These are phyloP conservation scores for Solanum hybrid DNA, from an alignment of 305 asterid species.

Conservation along the genomic window DNA sequence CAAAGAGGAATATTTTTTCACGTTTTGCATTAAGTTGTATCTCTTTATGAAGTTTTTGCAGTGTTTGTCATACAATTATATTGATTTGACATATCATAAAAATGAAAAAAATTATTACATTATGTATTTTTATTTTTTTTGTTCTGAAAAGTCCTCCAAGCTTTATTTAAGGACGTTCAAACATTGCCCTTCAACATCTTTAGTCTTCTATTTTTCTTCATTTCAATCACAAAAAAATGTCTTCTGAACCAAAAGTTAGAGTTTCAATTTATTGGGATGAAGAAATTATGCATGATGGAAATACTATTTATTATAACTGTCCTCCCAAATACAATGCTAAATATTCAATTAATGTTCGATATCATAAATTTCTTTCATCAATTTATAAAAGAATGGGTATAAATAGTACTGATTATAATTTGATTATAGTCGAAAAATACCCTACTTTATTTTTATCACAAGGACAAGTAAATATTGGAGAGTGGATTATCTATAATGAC, in stretches of 20 bases:
- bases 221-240: neutral
- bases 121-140: too few species aligned
- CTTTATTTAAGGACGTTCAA: neutral
- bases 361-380: neutral
- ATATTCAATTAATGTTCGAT: neutral
- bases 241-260: neutral
- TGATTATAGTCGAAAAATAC: too few species aligned
- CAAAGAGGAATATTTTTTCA: neutral
- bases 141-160: neutral
- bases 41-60: neutral
- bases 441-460: too few species aligned
- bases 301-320: neutral
- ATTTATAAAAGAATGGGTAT: neutral
- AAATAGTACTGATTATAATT: neutral
- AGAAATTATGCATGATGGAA: neutral
- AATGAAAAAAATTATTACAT: too few species aligned
- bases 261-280: neutral
- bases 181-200: neutral
- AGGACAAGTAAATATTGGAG: too few species aligned
- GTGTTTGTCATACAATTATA: neutral
- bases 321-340: neutral
- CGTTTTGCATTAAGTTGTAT: neutral
- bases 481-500: too few species aligned
- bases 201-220: neutral
- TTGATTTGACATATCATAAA: neutral